Evolutionary conservation across 2,329 filamentous ascomycete species (phyloP), one percentile per base, ranked within the genome.

Genomic region (Alternaria tenuissima): DNA sequence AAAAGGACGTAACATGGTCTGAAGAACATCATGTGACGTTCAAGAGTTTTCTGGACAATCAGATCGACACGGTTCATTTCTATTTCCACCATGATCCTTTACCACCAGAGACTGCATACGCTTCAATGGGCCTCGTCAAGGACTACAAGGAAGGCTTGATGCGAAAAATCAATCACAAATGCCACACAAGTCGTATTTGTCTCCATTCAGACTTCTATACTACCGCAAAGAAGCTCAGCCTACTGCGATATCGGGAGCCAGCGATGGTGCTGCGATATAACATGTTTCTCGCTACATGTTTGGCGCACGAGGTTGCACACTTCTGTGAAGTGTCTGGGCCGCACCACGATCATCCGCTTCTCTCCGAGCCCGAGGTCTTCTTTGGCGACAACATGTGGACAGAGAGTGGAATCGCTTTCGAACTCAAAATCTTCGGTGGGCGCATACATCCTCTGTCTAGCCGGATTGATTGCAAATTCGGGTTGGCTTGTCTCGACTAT

Each of bases 181-280:
- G 76, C 52, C 78, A 76, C 41, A 75, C 71, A 6, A 76, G 73
- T 56, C 69, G 73, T n/a, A 78, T 80, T 28, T 76, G 76, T 52
- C 62, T 80, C 2, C 77, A 79, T 54, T 74, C 77, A 6, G 78
- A 79, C 56, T 79, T 80, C 52, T 79, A 79, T 46, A 79, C 77
- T 11, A 78, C 76, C 2, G 78, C 78, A 11, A 78, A 77, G 63
- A 78, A 77, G 51, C 67, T 79, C 16, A 78, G 75, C 55, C 18
- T 77, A 1, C 42, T 79, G 28, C 72, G 70, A 38, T 79, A 76
- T 56, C 74, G 75, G 16, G 77, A 80, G 34, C 77, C 76, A 7
- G 77, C 76, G 4, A 78, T 79, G 77, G 77, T 80, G 0, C 52
- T 80, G 22, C 76, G 78, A 12, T 80, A 79, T 68, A 79, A 79